These are phyloP conservation scores for Dipteronia dyeriana DNA, from an alignment of 345 rosid species.

Conservation along the genomic window DNA sequence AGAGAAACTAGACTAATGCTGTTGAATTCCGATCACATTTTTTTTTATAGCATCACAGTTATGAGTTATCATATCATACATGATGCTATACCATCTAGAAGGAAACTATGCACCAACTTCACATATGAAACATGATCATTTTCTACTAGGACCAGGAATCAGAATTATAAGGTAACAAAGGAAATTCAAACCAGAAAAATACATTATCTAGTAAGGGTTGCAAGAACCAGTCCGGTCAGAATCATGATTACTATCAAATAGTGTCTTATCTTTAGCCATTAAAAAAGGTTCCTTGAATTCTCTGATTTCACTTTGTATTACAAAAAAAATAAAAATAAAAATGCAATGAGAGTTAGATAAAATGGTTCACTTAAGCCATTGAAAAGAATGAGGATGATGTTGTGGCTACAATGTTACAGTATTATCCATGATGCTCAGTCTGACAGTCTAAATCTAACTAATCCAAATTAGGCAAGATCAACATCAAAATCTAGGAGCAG, in stretches of 20 bases:
- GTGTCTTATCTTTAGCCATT: not conserved
- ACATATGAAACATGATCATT: not conserved
- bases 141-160: slow-evolving; percentile 14
- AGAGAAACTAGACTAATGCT: slow-evolving; percentile 7
- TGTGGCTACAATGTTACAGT: not conserved
- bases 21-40: slow-evolving; percentile 12
- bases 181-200: slow-evolving; percentile 4
- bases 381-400: not conserved
- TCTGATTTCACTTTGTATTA: slow-evolving; percentile 2
- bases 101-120: slow-evolving; percentile 6
- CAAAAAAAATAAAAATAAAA: not conserved
- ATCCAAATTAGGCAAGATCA: not conserved
- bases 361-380: not conserved
- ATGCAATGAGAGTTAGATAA: not conserved
- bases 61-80: not conserved
- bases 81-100: not conserved
- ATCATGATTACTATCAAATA: not conserved
- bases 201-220: not conserved
- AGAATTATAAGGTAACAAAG: slow-evolving; percentile 10
- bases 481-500: not conserved
- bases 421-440: not conserved
- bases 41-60: not conserved
- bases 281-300: not conserved
- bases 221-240: not conserved
- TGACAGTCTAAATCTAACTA: not conserved